These are phyloP conservation scores for Globisporangium heterothallicum DNA, from an alignment of 352 stramenopile species.

Conservation along the genomic window DNA sequence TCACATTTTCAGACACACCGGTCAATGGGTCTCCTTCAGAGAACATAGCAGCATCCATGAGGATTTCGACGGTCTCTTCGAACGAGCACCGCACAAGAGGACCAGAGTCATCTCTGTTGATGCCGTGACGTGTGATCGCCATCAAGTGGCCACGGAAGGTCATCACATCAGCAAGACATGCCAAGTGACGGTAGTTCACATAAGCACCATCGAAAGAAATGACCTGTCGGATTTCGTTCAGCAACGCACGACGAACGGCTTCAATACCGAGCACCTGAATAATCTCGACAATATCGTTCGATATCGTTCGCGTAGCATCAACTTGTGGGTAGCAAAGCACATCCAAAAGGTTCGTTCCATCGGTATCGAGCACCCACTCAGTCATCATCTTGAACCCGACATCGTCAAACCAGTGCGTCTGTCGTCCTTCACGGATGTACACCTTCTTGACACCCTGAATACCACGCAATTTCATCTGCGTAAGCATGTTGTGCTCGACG, in stretches of 20 bases:
- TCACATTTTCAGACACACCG: slow-evolving; percentile 98
- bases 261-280: slow-evolving; percentile 95
- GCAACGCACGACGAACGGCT: slow-evolving; percentile 80
- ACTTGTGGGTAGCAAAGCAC: slow-evolving; percentile 97
- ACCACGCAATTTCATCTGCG: slow-evolving; percentile 95
- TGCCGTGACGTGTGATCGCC: slow-evolving; percentile 98
- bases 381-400: slow-evolving; percentile 93
- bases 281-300: slow-evolving; percentile 99
- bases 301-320: slow-evolving; percentile 95
- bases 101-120: slow-evolving; percentile 98
- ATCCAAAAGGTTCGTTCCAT: slow-evolving; percentile 98
- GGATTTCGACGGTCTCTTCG: slow-evolving; percentile 99
- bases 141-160: slow-evolving; percentile 96
- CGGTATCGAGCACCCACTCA: slow-evolving; percentile 99
- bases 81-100: slow-evolving; percentile 98
- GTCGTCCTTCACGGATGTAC: slow-evolving; percentile 94
- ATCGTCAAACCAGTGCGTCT: slow-evolving; percentile 93
- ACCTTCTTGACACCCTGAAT: slow-evolving; percentile 98
- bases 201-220: slow-evolving; percentile 99
- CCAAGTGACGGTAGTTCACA: slow-evolving; percentile 99
- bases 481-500: slow-evolving; percentile 97
- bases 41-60: slow-evolving; percentile 98
- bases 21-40: slow-evolving; percentile 96
- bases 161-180: slow-evolving; percentile 98
- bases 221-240: slow-evolving; percentile 97